A percentile compares a stretch with the other conserved stretches of the same genome.
These are phyloP conservation scores for Podospora pseudopauciseta DNA, from an alignment of 495 filamentous ascomycete genomes.

Conservation along the genomic window DNA sequence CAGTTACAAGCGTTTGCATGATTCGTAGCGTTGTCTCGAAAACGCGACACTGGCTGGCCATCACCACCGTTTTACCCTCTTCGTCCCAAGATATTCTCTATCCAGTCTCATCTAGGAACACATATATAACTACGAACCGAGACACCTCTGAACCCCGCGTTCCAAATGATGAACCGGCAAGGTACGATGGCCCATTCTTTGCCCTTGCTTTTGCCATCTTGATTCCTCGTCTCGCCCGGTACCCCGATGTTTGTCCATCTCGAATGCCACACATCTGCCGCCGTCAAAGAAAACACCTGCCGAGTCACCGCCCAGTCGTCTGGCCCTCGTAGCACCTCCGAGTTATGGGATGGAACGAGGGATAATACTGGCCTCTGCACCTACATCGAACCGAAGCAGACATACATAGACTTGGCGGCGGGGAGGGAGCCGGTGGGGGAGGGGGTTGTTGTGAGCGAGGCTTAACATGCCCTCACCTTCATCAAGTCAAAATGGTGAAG, in stretches of 20 bases:
- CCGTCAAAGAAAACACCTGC: not conserved
- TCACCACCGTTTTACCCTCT: not conserved
- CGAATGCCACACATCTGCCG: slow-evolving; percentile 26
- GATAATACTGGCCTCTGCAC: not conserved
- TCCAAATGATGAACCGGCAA: slow-evolving; percentile 54
- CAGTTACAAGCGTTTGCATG: slow-evolving; percentile 2
- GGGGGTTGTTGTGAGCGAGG: not conserved
- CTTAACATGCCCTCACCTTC: not conserved
- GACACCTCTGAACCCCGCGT: not conserved
- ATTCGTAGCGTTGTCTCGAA: not conserved
- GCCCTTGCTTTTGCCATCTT: slow-evolving; percentile 28
- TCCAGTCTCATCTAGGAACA: not conserved
- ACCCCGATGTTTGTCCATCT: slow-evolving; percentile 32
- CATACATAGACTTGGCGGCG: not conserved
- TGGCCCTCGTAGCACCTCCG: not conserved
- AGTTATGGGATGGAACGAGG: not conserved
- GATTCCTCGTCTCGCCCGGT: slow-evolving; percentile 10
- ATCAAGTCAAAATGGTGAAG: not conserved
- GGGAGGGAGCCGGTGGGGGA: not conserved
- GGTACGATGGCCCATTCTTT: slow-evolving; percentile 39
- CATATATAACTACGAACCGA: not conserved
- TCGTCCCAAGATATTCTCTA: not conserved
- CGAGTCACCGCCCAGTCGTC: not conserved
- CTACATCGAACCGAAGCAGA: not conserved
- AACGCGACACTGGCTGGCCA: not conserved